Evolutionary conservation across 1,139 yeast species (phyloP), one percentile per base, ranked within the genome.

Genomic region (Pichia sp.): DNA sequence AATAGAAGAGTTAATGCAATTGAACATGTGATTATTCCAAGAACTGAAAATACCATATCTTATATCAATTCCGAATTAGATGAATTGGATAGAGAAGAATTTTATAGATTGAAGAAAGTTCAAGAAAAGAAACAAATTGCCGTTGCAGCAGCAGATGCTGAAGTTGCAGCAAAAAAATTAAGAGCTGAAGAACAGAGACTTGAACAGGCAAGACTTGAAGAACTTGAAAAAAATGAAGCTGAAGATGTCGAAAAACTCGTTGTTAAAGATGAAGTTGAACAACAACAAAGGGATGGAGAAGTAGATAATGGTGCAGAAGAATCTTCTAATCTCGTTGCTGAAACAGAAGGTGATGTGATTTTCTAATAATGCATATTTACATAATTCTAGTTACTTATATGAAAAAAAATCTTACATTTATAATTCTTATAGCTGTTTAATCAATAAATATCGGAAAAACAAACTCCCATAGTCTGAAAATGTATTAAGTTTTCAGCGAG

Each of bases 1-100:
- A 91, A 91, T 65, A 78, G 98, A 68, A 84, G 98, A 74, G 98
- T 91, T 56, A 91, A 91, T 64, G 97, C 98, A 52, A 91, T 91
- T 66, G 98, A 91, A 68, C 97, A 91, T 62, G 97, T 91, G 39
- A 89, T 91, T 57, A 91, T 91, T 47, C 98, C 98, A 49, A 78
- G 97, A 65, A 89, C 97, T 2, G 96, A 91, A 64, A 91, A 91
- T 64, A 91, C 98, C 27, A 91, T 91, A 57, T 76, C 84, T 47
- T 77, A 91, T 64, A 91, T 91, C 69, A 88, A 88, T 64, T 86
- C 96, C 24, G 98, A 91, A 63, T 75, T 91, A 62, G 98, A 91
- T 64, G 98, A 91, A 67, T 74, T 91, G 63, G 98, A 91, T 63
- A 83, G 98, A 74, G 98, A 91, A 66, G 98, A 91, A 66, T 91